These are phyloP conservation scores for Osmanthus fragrans DNA, from an alignment of 257 asterid genomes.

Conservation along the genomic window DNA sequence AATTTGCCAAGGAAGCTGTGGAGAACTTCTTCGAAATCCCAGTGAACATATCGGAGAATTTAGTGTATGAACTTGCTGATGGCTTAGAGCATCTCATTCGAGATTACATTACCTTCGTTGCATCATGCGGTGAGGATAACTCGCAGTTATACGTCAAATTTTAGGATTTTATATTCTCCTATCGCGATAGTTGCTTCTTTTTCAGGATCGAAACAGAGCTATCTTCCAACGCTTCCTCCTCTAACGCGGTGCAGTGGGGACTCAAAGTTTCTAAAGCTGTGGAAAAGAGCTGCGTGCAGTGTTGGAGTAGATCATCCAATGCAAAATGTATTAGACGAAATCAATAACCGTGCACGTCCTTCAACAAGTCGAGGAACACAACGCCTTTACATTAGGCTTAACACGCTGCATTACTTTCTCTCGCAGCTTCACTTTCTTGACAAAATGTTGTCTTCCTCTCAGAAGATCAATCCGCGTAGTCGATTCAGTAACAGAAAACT, in stretches of 20 bases:
- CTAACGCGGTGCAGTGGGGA: conserved; percentile 76
- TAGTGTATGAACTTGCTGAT: conserved; percentile 56
- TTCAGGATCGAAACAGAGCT: conserved; percentile 77
- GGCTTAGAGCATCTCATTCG: conserved; percentile 68
- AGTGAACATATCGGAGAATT: conserved; percentile 52
- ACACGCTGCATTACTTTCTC: conserved; percentile 74
- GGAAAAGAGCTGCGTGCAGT: conserved; percentile 78
- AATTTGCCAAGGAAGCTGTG: conserved; percentile 57
- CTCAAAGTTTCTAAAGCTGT: conserved; percentile 67
- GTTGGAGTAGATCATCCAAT: conserved; percentile 54
- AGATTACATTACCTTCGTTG: conserved; percentile 64
- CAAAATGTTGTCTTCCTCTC: conserved; percentile 56
- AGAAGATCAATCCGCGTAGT: conserved; percentile 38
- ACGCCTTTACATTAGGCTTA: conserved; percentile 88
- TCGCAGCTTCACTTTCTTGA: conserved; percentile 53
- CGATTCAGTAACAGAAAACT: conserved; percentile 33
- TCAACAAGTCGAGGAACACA: conserved; percentile 95
- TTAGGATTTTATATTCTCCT: not conserved
- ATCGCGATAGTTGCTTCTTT: not conserved
- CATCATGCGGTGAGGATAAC: conserved; percentile 67
- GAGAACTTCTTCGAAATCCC: conserved; percentile 79
- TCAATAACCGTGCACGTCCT: conserved; percentile 62
- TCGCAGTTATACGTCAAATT: not conserved
- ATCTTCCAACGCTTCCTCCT: conserved; percentile 84
- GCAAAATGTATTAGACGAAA: conserved; percentile 36